These are phyloP conservation scores for Sporormia fimetaria DNA, from an alignment of 495 filamentous ascomycete genomes.

Conservation along the genomic window DNA sequence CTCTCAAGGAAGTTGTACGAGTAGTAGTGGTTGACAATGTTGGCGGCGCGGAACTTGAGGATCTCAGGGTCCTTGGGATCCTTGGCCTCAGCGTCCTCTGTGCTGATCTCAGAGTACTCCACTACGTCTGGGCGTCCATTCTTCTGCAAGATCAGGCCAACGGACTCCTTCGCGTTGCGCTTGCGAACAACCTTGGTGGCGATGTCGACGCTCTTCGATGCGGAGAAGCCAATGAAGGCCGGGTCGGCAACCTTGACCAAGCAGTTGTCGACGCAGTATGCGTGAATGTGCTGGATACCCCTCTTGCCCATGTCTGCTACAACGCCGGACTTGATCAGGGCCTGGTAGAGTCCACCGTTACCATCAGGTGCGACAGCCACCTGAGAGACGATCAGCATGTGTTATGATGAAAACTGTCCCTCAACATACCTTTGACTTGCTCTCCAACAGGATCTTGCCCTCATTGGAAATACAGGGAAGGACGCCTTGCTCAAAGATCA, in stretches of 20 bases:
- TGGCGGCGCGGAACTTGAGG: constrained; percentile 92
- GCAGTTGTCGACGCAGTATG: constrained; percentile 98
- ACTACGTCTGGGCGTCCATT: constrained; percentile 97
- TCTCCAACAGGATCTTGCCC: constrained; percentile 90
- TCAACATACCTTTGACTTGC: constrained; percentile 60
- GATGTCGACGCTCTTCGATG: constrained; percentile 82
- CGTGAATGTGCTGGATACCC: constrained; percentile 90
- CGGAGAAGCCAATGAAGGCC: constrained; percentile 87
- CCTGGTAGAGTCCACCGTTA: constrained; percentile 95
- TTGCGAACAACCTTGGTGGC: constrained; percentile 98
- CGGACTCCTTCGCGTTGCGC: constrained; percentile 91
- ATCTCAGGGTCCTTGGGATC: constrained; percentile 73
- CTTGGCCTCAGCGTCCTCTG: constrained; percentile 71
- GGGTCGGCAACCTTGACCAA: constrained; percentile 96
- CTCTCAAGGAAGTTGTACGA: constrained; percentile 83
- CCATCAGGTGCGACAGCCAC: constrained; percentile 96
- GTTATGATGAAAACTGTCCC: neutral
- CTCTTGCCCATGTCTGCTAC: constrained; percentile 80
- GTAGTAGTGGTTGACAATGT: constrained; percentile 99
- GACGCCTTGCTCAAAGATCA: constrained; percentile 94
- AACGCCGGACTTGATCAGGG: constrained; percentile 68
- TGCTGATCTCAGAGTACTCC: constrained; percentile 96
- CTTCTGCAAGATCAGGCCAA: constrained; percentile 86
- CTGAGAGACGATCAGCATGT: constrained; percentile 29
- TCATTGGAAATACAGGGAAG: constrained; percentile 96